phyloP scores from a whole-genome alignment of 2,329 filamentous ascomycete genomes.

The Xylaria multiplex region DNA sequence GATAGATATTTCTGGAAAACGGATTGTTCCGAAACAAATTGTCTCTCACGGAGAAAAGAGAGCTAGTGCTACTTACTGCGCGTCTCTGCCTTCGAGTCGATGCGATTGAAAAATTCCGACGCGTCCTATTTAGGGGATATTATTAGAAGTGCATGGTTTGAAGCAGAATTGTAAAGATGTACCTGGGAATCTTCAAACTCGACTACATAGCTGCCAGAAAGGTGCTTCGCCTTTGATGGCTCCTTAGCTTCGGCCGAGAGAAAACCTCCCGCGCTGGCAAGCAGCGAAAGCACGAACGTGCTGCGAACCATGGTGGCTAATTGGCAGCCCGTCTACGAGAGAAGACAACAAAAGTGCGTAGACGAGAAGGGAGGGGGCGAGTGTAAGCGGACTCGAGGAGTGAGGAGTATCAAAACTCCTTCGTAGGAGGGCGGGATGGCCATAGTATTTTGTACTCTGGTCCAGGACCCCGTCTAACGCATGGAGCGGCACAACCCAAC shows the following conservation, averaged over 20 bases:
- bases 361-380: constrained; percentile 24
- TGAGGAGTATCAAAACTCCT: constrained; percentile 6
- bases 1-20: background rate
- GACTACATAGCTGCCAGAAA: constrained; percentile 63
- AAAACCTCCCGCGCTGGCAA: constrained; percentile 42
- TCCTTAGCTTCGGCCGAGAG: constrained; percentile 42
- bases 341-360: constrained; percentile 28
- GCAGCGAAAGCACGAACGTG: constrained; percentile 43
- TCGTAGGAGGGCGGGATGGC: constrained; percentile 11
- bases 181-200: constrained; percentile 63
- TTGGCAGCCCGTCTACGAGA: constrained; percentile 20
- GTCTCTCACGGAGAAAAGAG: background rate
- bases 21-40: background rate
- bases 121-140: constrained; percentile 50
- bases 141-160: constrained; percentile 22
- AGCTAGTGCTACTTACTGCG: constrained; percentile 47
- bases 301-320: constrained; percentile 45
- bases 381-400: constrained; percentile 22
- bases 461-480: background rate
- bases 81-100: constrained; percentile 54
- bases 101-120: constrained; percentile 52
- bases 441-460: constrained; percentile 32
- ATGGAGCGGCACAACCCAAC: constrained; percentile 19
- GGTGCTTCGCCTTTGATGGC: constrained; percentile 40
- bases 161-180: constrained; percentile 36